phyloP scores from a whole-genome alignment of 2,329 filamentous ascomycete species.

The Juglanconis sp. region DNA sequence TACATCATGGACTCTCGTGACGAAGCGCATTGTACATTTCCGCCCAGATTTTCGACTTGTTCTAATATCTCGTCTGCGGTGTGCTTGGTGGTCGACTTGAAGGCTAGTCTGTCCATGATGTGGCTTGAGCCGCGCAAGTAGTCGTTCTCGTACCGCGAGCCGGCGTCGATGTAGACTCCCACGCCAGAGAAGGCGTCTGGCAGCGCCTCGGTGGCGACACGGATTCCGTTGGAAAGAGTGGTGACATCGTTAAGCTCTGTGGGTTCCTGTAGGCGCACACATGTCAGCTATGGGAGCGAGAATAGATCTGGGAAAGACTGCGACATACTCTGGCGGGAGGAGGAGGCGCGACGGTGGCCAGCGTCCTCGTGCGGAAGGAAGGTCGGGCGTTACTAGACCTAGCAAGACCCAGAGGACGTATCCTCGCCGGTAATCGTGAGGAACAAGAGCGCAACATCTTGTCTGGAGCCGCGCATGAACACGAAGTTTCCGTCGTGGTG shows the following conservation, averaged over 20 bases:
- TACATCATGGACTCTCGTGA: constrained; percentile 98
- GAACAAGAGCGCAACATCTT: constrained; percentile 19
- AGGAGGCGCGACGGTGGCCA: constrained; percentile 13
- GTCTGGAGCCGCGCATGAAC: neutral
- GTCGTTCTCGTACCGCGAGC: constrained; percentile 87
- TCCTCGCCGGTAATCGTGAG: constrained; percentile 13
- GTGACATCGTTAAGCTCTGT: constrained; percentile 85
- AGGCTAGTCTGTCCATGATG: constrained; percentile 91
- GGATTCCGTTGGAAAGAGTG: constrained; percentile 84
- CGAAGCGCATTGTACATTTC: constrained; percentile 95
- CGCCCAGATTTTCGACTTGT: constrained; percentile 80
- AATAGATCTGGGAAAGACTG: neutral
- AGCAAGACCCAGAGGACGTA: constrained; percentile 6
- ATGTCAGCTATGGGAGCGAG: neutral
- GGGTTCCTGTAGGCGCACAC: constrained; percentile 61
- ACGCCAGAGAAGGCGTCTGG: constrained; percentile 93
- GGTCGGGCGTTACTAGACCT: constrained; percentile 11
- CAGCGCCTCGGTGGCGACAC: constrained; percentile 90
- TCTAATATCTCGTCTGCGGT: constrained; percentile 84
- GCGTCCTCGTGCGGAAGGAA: constrained; percentile 12
- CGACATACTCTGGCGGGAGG: constrained; percentile 12
- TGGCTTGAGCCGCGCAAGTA: constrained; percentile 87
- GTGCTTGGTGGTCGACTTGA: constrained; percentile 77
- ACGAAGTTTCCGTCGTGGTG: neutral
- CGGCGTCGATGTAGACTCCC: constrained; percentile 92